Percentiles rank a stretch among this genome's conserved stretches.
Evolutionary conservation across 345 rosid genomes (phyloP).

Genomic region (Carallia pectinifolia): DNA sequence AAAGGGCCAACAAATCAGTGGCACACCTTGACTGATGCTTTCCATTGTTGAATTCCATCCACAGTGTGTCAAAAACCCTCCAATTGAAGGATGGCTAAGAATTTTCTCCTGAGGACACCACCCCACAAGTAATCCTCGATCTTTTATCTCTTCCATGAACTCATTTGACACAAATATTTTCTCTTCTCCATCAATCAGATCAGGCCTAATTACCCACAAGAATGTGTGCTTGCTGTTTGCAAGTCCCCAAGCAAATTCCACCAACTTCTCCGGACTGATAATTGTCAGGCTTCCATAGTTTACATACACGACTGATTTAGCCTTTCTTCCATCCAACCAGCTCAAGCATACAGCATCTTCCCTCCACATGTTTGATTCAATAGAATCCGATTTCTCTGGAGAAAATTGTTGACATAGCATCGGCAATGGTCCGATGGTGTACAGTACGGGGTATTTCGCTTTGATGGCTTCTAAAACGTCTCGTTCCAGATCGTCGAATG

Average conservation of each 20-base stretch:
- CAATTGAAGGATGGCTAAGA: slow-evolving; percentile 4
- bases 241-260: slow-evolving; percentile 12
- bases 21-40: slow-evolving; percentile 8
- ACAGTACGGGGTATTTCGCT: background rate
- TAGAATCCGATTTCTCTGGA: background rate
- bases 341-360: background rate
- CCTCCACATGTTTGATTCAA: background rate
- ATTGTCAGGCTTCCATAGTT: background rate
- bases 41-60: slow-evolving; percentile 9
- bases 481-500: background rate
- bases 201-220: slow-evolving; percentile 13
- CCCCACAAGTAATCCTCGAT: slow-evolving; percentile 2
- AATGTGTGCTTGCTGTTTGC: slow-evolving; percentile 9
- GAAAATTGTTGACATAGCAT: background rate
- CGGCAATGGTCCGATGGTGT: background rate
- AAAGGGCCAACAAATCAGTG: slow-evolving; percentile 15
- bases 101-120: slow-evolving; percentile 18
- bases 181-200: background rate
- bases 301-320: background rate
- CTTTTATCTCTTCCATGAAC: slow-evolving; percentile 1
- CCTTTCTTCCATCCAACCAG: background rate
- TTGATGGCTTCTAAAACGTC: background rate
- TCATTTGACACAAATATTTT: background rate
- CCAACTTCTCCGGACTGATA: background rate
- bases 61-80: slow-evolving; percentile 10